These are phyloP conservation scores for Priceomyces medius DNA, from an alignment of 805 yeast species.

Conservation along the genomic window DNA sequence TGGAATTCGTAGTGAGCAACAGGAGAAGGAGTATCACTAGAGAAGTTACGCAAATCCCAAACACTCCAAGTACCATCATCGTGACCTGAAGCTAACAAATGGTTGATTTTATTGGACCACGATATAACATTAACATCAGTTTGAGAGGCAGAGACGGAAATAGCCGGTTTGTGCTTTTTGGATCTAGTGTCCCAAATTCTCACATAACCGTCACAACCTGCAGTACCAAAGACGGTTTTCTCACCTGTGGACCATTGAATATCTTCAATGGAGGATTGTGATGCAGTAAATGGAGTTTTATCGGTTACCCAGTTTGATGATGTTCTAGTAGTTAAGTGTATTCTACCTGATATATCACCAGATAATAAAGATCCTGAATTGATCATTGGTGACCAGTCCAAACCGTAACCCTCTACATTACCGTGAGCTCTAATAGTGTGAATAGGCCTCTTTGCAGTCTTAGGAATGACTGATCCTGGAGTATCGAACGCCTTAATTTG, in stretches of 20 bases:
- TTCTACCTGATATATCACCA: constrained; percentile 87
- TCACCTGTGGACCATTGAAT: constrained; percentile 95
- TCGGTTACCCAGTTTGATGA: constrained; percentile 84
- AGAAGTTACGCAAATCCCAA: constrained; percentile 92
- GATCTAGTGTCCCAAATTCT: constrained; percentile 97
- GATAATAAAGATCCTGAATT: constrained; percentile 78
- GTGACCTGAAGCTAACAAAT: constrained; percentile 90
- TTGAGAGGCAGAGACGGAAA: constrained; percentile 74
- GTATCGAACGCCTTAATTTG: constrained; percentile 82
- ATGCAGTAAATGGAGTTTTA: constrained; percentile 69
- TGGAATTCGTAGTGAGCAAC: constrained; percentile 96
- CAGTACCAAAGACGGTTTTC: constrained; percentile 91
- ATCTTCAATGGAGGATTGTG: constrained; percentile 84
- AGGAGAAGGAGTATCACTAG: constrained; percentile 59
- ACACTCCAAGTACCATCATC: constrained; percentile 98
- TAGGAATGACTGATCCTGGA: constrained; percentile 83
- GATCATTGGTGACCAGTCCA: constrained; percentile 92
- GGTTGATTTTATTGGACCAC: constrained; percentile 87
- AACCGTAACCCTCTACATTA: constrained; percentile 93
- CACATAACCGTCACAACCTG: constrained; percentile 86
- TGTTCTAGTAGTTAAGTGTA: constrained; percentile 75
- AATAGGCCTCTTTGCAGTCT: constrained; percentile 71
- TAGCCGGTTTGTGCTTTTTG: constrained; percentile 86
- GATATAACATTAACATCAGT: constrained; percentile 93
- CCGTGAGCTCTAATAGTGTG: constrained; percentile 86